Base-by-base conservation (phyloP, 2,329 filamentous ascomycete genomes). In the Arachnopeziza araneosa region DNA sequence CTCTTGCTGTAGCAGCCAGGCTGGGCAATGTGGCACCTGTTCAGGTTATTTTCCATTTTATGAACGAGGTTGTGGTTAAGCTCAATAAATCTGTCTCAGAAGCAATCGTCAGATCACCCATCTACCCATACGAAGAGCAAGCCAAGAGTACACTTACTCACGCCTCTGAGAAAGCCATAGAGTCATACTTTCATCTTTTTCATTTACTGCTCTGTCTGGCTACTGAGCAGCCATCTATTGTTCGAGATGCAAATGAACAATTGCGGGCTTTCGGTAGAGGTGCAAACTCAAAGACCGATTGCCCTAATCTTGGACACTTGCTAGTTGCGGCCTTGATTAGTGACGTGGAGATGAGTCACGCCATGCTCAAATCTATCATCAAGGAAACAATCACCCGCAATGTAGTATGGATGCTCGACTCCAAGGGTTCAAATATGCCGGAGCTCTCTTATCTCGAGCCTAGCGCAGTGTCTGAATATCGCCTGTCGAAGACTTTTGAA, bases 181-280 rank as follows among this genome's bases (percentile, higher is more conserved):
- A 80, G 62, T 77, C 78, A 0, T 81, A 82, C 67, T 81, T 81
- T 62, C 75, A 79, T 56, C 74, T 82, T 19, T 81, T 79, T 64
- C 80, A 81, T 66, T 69, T 83, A 0, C 72, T 82, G 0, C 69
- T 82, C 12, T 82, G 79, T 59, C 67, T 80, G 1, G 77, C 78
- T 0, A 75, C 72, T 1, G 73, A 75, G 21, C 57, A 76, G 22
- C 58, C 63, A 0, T 55, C 62, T 2, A 72, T 80, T 24, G 70
- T 79, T 17, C 55, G 60, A 0, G 60, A 69, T 1, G 78, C 78
- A n/a, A 79, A 81, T 67, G 56, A 58, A 0, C 71, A 73, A 14
- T 68, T 82, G 8, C 50, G 60, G 0, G 64, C 66, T 14, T 81
- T 81, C 63, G 67, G 74, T 24, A 51, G 61, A 1, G 77, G 78